A percentile compares a stretch with the other conserved stretches of the same genome.
Conservation (phyloP, 129 eudicot species). For the Centaurea solstitialis region DNA sequence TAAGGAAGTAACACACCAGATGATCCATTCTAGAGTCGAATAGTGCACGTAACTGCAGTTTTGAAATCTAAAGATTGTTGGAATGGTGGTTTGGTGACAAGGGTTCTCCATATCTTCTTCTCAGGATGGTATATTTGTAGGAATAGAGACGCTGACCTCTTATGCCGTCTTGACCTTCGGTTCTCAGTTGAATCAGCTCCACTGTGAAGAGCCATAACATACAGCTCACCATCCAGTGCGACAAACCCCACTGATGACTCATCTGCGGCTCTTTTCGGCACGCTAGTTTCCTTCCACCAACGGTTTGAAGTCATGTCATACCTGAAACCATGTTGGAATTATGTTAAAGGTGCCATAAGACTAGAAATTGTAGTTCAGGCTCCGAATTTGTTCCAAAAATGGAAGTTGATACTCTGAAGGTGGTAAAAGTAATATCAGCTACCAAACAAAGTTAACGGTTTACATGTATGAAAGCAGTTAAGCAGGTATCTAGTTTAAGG, state of each 20-base stretch:
- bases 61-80: conserved; percentile 61
- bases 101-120: conserved; percentile 70
- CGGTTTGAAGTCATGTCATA: conserved; percentile 68
- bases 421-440: background rate
- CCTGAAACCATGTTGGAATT: conserved; percentile 39
- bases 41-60: conserved; percentile 80
- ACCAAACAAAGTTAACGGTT: background rate
- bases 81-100: conserved; percentile 70
- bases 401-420: background rate
- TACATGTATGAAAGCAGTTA: background rate
- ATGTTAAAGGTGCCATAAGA: background rate
- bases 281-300: conserved; percentile 77
- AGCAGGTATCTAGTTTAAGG: background rate
- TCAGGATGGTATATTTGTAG: conserved; percentile 75
- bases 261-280: conserved; percentile 63
- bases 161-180: conserved; percentile 58
- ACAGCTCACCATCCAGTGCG: conserved; percentile 70
- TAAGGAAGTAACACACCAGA: conserved; percentile 1
- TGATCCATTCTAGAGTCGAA: conserved; percentile 52
- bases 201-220: conserved; percentile 50
- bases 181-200: conserved; percentile 47
- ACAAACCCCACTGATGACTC: conserved; percentile 67
- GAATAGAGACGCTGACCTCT: conserved; percentile 53
- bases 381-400: background rate
- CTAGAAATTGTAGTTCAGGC: background rate